These are phyloP conservation scores for Trichoderma atrobrunneum DNA, from an alignment of 2,329 filamentous ascomycete genomes.

Conservation along the genomic window DNA sequence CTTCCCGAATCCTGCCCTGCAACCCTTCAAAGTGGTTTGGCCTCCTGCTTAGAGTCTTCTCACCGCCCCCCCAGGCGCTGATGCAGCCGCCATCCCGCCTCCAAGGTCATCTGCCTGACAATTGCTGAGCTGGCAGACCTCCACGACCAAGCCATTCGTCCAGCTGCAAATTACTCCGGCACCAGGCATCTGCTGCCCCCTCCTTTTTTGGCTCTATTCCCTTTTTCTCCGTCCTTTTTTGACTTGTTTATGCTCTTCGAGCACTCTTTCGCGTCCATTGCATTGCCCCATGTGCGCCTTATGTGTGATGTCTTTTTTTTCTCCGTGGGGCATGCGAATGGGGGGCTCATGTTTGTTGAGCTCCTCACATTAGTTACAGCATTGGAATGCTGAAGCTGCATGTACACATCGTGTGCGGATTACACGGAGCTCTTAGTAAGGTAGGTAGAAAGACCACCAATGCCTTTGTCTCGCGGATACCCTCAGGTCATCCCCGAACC, in stretches of 20 bases:
- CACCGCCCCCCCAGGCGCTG: constrained; percentile 17
- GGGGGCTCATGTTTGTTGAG: background rate
- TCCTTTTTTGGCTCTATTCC: background rate
- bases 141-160: constrained; percentile 19
- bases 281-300: constrained; percentile 9
- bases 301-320: background rate
- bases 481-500: background rate
- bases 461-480: background rate
- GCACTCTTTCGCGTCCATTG: background rate
- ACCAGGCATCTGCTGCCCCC: constrained; percentile 3
- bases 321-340: background rate
- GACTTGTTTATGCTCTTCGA: background rate
- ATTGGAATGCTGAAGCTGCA: background rate
- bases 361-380: background rate
- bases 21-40: background rate
- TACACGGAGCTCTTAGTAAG: background rate
- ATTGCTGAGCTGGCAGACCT: constrained; percentile 38
- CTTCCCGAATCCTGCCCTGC: background rate
- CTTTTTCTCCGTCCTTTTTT: background rate
- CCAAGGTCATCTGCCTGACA: constrained; percentile 36
- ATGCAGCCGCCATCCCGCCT: constrained; percentile 18
- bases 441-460: background rate
- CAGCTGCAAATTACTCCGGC: constrained; percentile 17
- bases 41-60: background rate
- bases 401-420: background rate